These are phyloP conservation scores for Caloboletus firmus DNA, from an alignment of 1,284 basidiomycete genomes.

Conservation along the genomic window DNA sequence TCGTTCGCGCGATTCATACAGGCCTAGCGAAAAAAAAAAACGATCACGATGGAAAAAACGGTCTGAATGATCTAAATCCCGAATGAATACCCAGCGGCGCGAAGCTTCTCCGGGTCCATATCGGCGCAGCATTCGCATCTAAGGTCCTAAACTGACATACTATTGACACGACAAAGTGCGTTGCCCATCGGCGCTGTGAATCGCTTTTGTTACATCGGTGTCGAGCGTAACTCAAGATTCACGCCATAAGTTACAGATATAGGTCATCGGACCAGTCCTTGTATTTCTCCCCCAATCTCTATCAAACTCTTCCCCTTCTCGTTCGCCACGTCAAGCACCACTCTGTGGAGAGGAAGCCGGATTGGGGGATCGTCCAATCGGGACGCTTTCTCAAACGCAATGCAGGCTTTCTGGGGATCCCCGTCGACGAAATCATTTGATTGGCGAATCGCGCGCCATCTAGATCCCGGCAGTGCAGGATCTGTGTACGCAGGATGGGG, in stretches of 20 bases:
- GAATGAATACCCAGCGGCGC: too few relatives aligned
- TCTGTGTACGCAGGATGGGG: slow-evolving; percentile 21
- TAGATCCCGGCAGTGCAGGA: slow-evolving; percentile 6
- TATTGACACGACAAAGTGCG: not conserved
- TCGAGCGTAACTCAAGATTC: not conserved
- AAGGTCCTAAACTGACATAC: too few relatives aligned
- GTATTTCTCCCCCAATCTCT: slow-evolving; percentile 24
- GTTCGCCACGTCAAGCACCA: not conserved
- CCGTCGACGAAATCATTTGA: slow-evolving; percentile 2
- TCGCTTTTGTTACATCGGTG: not conserved
- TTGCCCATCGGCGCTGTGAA: not conserved
- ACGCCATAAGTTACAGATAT: slow-evolving; percentile 16
- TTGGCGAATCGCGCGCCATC: slow-evolving; percentile 2
- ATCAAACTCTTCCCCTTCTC: slow-evolving; percentile 8
- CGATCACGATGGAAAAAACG: too few relatives aligned
- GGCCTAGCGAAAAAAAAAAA: too few relatives aligned
- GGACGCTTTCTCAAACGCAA: slow-evolving; percentile 19
- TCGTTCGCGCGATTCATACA: too few relatives aligned
- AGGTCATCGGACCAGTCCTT: slow-evolving; percentile 35
- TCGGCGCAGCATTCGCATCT: too few relatives aligned
- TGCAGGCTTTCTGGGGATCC: slow-evolving; percentile 25
- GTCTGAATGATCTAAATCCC: too few relatives aligned
- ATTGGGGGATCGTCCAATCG: slow-evolving; percentile 31
- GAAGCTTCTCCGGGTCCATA: too few relatives aligned
- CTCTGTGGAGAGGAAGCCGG: slow-evolving; percentile 26